A percentile compares a stretch with the other conserved stretches of the same genome.
Conservation (phyloP, 2,329 filamentous ascomycete genomes). For the Dendrostoma leiphaemia region DNA sequence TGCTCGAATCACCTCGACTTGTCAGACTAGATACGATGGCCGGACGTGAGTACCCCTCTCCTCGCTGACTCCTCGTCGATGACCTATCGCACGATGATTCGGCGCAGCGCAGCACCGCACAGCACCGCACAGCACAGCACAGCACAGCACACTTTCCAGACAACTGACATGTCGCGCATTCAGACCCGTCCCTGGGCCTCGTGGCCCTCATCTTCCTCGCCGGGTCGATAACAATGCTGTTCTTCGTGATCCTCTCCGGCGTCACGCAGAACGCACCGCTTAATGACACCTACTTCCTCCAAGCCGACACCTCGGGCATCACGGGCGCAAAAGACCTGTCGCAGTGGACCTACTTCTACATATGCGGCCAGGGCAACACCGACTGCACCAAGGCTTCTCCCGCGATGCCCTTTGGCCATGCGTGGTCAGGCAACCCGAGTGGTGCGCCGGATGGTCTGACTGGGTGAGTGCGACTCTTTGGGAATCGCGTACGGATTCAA, state of each 20-base stretch:
- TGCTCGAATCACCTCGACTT: not conserved
- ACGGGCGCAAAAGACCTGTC: constrained; percentile 63
- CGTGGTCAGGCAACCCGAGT: constrained; percentile 50
- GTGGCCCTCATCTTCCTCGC: constrained; percentile 48
- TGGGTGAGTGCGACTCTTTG: constrained; percentile 33
- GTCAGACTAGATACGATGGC: constrained; percentile 15
- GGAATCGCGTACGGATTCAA: not conserved
- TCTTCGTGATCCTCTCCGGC: constrained; percentile 59
- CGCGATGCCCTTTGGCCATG: constrained; percentile 71
- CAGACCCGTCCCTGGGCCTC: constrained; percentile 42
- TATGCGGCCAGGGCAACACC: constrained; percentile 65
- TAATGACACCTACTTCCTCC: constrained; percentile 80
- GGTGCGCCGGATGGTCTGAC: constrained; percentile 44
- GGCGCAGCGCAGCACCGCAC: too few species aligned
- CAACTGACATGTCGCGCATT: constrained; percentile 3
- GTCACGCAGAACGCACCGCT: constrained; percentile 53
- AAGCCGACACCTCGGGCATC: constrained; percentile 73
- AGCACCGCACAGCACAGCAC: too few species aligned
- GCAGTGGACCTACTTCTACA: constrained; percentile 89
- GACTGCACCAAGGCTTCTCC: constrained; percentile 64
- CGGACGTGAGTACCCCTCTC: constrained; percentile 5
- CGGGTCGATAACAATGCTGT: constrained; percentile 51
- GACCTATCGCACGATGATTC: too few species aligned
- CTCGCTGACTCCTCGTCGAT: not conserved
- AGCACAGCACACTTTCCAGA: too few species aligned